Conservation (phyloP, 108 stramenopile genomes). For the Tribonema minus region DNA sequence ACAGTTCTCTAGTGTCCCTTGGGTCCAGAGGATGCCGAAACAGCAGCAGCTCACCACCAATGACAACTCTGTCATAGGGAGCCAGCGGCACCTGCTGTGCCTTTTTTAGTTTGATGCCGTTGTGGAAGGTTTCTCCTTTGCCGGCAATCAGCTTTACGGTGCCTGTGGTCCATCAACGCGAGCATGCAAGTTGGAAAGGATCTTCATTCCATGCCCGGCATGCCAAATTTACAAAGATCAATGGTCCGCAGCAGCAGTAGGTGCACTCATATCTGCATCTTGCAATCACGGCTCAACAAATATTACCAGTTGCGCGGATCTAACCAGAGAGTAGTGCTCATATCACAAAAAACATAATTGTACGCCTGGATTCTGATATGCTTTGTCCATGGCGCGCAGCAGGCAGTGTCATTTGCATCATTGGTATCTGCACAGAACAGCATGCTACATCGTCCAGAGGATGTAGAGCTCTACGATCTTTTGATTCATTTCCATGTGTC, state of each 20-base stretch:
- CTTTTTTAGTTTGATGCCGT: conserved; percentile 43
- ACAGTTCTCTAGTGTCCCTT: background rate
- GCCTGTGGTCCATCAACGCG: background rate
- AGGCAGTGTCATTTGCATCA: background rate
- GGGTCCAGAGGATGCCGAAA: background rate
- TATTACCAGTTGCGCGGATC: no score
- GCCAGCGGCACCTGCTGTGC: conserved; percentile 22
- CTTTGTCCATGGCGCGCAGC: no score
- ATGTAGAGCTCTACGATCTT: no score
- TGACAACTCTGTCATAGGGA: conserved; percentile 50
- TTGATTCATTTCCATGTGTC: no score
- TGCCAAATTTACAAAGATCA: background rate
- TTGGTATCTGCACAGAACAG: no score
- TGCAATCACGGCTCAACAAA: no score
- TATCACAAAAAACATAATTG: no score
- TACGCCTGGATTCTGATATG: no score
- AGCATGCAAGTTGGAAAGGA: background rate
- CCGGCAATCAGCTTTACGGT: conserved; percentile 35
- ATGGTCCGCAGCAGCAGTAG: background rate
- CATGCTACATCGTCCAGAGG: no score
- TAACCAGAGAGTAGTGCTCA: no score
- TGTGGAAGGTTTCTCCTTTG: conserved; percentile 54
- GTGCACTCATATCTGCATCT: background rate
- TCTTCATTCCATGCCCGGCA: background rate
- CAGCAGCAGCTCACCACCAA: conserved; percentile 45